These are phyloP conservation scores for Excoecaria cochinchinensis DNA, from an alignment of 345 rosid species.

Conservation along the genomic window DNA sequence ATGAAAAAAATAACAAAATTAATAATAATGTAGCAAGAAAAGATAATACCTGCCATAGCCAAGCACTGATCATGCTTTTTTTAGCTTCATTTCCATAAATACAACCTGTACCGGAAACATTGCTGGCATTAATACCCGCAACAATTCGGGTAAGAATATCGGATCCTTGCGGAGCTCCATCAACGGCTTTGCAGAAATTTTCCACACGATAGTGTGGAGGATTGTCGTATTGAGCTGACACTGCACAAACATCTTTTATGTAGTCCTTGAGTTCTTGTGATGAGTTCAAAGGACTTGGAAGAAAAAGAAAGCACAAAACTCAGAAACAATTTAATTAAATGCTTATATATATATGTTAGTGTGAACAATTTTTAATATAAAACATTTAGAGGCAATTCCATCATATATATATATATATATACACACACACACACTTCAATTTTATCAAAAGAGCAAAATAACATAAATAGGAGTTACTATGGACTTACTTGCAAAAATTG, in stretches of 20 bases:
- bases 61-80: constrained; percentile 8
- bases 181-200: constrained; percentile 25
- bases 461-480: not conserved
- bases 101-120: not conserved
- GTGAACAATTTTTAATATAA: too few species aligned
- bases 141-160: constrained; percentile 28
- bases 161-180: constrained; percentile 18
- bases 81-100: constrained; percentile 10
- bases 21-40: too few species aligned
- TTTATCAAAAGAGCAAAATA: not conserved
- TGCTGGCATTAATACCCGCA: constrained; percentile 21
- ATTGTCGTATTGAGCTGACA: constrained; percentile 25
- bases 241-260: not conserved
- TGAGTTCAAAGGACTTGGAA: constrained; percentile 2
- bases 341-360: too few species aligned
- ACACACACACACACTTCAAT: too few species aligned
- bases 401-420: too few species aligned
- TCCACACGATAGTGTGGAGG: constrained; percentile 29
- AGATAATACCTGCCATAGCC: not conserved
- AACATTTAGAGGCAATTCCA: too few species aligned
- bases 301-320: not conserved
- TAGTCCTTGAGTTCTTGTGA: not conserved
- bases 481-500: constrained; percentile 37
- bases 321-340: not conserved
- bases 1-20: too few species aligned